Evolutionary conservation across 2,329 filamentous ascomycete species (phyloP).

Genomic region (Fusarium heterosporum): DNA sequence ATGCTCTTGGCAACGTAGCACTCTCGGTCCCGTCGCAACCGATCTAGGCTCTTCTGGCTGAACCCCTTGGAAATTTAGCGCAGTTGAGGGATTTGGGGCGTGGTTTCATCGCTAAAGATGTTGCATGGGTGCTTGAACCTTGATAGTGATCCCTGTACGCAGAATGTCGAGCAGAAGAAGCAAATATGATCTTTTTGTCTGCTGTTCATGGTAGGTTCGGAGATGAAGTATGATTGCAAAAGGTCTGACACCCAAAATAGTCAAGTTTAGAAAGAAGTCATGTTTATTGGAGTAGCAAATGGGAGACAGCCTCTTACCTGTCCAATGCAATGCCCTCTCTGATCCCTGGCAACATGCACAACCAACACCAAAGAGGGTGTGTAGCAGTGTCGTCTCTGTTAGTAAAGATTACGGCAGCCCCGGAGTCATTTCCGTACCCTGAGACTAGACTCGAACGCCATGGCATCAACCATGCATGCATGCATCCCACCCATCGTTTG

Average conservation of each 20-base stretch:
- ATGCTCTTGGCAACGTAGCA: neutral
- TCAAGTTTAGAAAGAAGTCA: neutral
- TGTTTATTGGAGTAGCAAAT: neutral
- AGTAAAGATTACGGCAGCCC: neutral
- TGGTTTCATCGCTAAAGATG: slow-evolving; percentile 27
- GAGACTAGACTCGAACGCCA: neutral
- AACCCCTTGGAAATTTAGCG: neutral
- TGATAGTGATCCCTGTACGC: neutral
- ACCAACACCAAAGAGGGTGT: slow-evolving; percentile 2
- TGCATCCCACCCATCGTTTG: neutral
- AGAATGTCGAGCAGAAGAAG: neutral
- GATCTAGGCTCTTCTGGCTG: neutral
- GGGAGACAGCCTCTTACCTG: neutral
- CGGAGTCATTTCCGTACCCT: neutral
- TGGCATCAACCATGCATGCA: slow-evolving; percentile 6
- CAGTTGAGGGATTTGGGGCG: neutral
- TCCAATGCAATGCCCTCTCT: neutral
- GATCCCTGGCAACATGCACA: slow-evolving; percentile 3
- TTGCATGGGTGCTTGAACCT: slow-evolving; percentile 3
- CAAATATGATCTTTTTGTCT: neutral
- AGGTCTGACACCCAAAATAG: neutral
- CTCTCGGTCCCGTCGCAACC: slow-evolving; percentile 14
- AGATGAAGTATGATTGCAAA: neutral
- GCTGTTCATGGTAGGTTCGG: neutral
- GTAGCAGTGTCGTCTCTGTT: neutral